A percentile compares a stretch with the other conserved stretches of the same genome.
Evolutionary conservation across 2,329 filamentous ascomycete genomes (phyloP).

Genomic region (Periconia sp.): DNA sequence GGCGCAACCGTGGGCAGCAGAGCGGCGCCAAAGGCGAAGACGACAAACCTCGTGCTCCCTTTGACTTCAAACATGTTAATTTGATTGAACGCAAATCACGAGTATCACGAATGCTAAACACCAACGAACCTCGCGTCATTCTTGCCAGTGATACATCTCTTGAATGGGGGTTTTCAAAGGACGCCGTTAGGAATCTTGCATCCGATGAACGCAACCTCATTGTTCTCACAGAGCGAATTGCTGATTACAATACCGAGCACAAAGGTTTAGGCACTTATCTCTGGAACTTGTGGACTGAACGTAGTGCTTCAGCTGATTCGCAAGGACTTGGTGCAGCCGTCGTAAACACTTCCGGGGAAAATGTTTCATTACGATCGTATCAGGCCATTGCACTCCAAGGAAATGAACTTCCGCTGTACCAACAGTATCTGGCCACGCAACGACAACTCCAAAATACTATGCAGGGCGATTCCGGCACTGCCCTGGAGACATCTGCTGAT

Average conservation of each 20-base stretch:
- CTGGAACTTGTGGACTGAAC: conserved; percentile 60
- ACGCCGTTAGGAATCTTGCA: conserved; percentile 73
- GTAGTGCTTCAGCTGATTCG: conserved; percentile 21
- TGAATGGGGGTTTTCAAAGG: conserved; percentile 93
- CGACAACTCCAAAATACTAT: conserved; percentile 82
- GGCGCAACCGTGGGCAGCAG: conserved; percentile 40
- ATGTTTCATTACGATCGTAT: conserved; percentile 29
- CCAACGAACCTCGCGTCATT: conserved; percentile 68
- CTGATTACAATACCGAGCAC: conserved; percentile 38
- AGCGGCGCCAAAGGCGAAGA: conserved; percentile 42
- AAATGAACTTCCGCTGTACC: conserved; percentile 78
- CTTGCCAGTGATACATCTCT: conserved; percentile 86
- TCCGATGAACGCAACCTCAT: conserved; percentile 79
- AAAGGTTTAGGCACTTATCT: conserved; percentile 67
- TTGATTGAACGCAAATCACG: conserved; percentile 81
- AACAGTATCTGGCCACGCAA: conserved; percentile 89
- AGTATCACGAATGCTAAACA: conserved; percentile 67
- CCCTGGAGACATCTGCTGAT: conserved; percentile 70
- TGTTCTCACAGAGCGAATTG: conserved; percentile 77
- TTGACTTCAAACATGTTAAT: conserved; percentile 85
- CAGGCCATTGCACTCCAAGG: conserved; percentile 69
- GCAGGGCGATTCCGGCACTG: conserved; percentile 64
- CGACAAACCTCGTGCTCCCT: conserved; percentile 67
- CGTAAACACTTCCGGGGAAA: conserved; percentile 64
- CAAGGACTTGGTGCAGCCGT: conserved; percentile 51